Evolutionary conservation across 176 grass and related monocot species (phyloP), one percentile per base, ranked within the genome.

Genomic region (Oryza glumipatula): DNA sequence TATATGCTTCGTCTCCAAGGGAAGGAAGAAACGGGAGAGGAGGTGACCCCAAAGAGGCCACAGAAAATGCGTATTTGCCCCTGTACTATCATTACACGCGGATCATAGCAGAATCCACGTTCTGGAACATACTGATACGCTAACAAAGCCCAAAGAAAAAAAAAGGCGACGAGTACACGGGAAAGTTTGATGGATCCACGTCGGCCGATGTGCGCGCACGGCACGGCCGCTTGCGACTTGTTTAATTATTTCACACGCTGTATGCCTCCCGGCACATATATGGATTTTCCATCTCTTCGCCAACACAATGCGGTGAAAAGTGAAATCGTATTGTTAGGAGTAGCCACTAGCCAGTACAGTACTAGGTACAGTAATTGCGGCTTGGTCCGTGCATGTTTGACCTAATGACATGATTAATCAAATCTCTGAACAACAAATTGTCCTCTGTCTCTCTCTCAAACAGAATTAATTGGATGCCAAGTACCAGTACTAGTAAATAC

Each of bases 131-230:
- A 64, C 46, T 12, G 16, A 16, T 58, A 11, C 73, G 49, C 17
- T 5, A 36, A 33, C 43, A 33, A 0, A 13, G 28, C 71, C n/a
- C 45, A 45, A 28, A n/a, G 4, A 10, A 9, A 52, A 60, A 67
- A 28, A 11, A 10, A 9, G 38, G 6, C 54, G 2, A 54, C 21
- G 48, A 22, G 46, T 23, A 61, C 74, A 14, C 17, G 85, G 75
- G 54, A 74, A 88, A 28, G 76, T 63, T 63, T 63, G 36, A 30
- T 73, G 85, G 76, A 76, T 70, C 87, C 82, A 84, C 76, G 76
- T 88, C 68, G 24, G 76, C 19, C 35, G 56, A 79, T 83, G 81
- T 84, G 86, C 74, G 35, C 43, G 74, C 56, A 58, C 76, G 49
- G 49, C 73, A 38, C 21, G 70, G 36, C 63, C 86, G 66, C 83